Evolutionary conservation across 768 basidiomycete species (phyloP).

Genomic region (Russula ochroleuca): DNA sequence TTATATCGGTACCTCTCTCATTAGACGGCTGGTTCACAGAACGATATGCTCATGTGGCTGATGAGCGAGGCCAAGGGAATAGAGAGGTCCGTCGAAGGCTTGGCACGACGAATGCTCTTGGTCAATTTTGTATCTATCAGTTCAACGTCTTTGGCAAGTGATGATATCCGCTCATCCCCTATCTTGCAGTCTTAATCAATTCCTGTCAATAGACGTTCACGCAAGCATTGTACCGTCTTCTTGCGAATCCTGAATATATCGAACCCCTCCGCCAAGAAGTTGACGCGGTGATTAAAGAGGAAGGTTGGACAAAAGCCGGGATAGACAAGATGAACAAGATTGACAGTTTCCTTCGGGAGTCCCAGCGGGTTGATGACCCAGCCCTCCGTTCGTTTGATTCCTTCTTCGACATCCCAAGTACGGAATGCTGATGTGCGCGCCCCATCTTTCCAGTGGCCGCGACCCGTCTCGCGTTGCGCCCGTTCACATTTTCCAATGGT

Average conservation of each 20-base stretch:
- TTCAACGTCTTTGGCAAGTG: slow-evolving; percentile 34
- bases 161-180: too few relatives aligned
- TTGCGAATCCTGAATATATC: slow-evolving; percentile 29
- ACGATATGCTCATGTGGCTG: slow-evolving; percentile 43
- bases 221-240: slow-evolving; percentile 27
- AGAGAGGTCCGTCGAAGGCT: slow-evolving; percentile 33
- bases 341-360: slow-evolving; percentile 38
- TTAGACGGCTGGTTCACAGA: slow-evolving; percentile 29
- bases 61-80: slow-evolving; percentile 35
- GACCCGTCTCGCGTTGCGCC: slow-evolving; percentile 29
- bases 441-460: slow-evolving; percentile 20
- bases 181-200: not conserved
- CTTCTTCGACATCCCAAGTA: not conserved
- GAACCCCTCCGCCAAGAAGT: slow-evolving; percentile 30
- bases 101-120: slow-evolving; percentile 34
- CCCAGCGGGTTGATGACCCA: slow-evolving; percentile 29
- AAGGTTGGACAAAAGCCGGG: slow-evolving; percentile 11
- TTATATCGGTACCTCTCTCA: not conserved
- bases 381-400: not conserved
- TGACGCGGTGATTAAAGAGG: slow-evolving; percentile 19
- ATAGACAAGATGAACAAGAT: slow-evolving; percentile 32
- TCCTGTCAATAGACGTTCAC: slow-evolving; percentile 1
- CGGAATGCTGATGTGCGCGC: not conserved
- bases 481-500: slow-evolving; percentile 36
- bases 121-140: slow-evolving; percentile 41